Base-by-base conservation (phyloP, 305 asterid genomes). In the Fraxinus albicans region DNA sequence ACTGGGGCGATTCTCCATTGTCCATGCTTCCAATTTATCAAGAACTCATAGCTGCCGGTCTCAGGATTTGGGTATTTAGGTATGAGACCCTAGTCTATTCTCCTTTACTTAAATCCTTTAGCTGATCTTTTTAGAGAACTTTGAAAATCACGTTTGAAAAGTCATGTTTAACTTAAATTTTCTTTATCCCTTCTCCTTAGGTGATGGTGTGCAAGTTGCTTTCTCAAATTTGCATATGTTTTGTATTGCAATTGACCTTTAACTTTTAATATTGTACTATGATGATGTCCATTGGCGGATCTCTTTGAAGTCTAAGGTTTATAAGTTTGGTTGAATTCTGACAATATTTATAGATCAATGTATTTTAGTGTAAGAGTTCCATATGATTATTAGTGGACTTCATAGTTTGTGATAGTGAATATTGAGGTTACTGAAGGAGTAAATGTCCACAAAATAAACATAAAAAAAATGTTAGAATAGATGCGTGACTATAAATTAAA, bases 61-160 rank as follows among this genome's bases (percentile, higher is more conserved):
- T 93, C 80, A 88, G 95, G 89, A 92, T 94, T 80, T 96, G 99
- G 99, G 99, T 96, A 78, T 94, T 89, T 83, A 96, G 99, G 99
- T 96, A 85, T 13, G 82, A 79, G 77, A 77, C 29, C n/a, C 76
- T 21, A 69, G 35, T 25, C 9, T 73, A 69, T 77, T 60, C 44
- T 33, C 36, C 65, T 73, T 84, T 65, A 8, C 17, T 15, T 27
- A 27, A 27, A 9, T 60, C 31, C 72, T 60, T 60, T 60, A 60
- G 33, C 72, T 1, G 33, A 21, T 21, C 74, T 67, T 67, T 67
- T 33, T 9, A 67, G 27, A 25, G 27, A 65, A 25, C 72, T 25
- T 65, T 9, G 34, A 8, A 60, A 23, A 63, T 63, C 31, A 23
- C 33, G 4, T 63, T 63, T 23, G 33, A 65, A 65, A 67, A 9